Evolutionary conservation across 352 stramenopile genomes (phyloP).

Genomic region (Phytophthora tubulina): DNA sequence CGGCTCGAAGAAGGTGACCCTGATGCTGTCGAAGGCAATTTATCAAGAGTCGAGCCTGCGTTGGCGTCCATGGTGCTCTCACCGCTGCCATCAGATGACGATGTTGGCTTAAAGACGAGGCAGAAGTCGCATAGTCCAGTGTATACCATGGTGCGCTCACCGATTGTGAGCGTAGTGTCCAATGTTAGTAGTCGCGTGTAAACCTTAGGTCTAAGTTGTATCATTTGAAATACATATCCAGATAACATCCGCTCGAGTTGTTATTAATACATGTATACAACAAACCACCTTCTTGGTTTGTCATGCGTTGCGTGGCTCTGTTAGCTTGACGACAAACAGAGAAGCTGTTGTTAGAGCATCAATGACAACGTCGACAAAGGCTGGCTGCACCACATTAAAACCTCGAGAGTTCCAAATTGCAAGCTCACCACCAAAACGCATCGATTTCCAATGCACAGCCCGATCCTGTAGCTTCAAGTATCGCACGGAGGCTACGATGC

Average conservation of each 20-base stretch:
- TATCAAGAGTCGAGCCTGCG: conserved; percentile 14
- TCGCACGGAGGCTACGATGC: background rate
- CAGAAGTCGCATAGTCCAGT: conserved; percentile 25
- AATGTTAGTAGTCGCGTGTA: conserved; percentile 30
- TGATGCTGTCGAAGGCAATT: conserved; percentile 21
- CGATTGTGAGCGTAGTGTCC: conserved; percentile 12
- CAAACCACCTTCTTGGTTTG: too few species aligned
- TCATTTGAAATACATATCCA: too few species aligned
- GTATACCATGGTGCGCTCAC: conserved; percentile 40
- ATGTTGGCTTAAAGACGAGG: conserved; percentile 16
- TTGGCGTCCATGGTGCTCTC: conserved; percentile 31
- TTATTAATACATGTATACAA: too few species aligned
- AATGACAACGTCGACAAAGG: too few species aligned
- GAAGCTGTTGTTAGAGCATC: too few species aligned
- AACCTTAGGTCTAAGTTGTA: background rate
- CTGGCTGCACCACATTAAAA: too few species aligned
- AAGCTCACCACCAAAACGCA: too few species aligned
- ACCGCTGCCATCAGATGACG: conserved; percentile 15
- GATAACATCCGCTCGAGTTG: too few species aligned
- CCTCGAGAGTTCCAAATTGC: too few species aligned
- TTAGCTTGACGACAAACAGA: too few species aligned
- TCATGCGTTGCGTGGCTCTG: too few species aligned
- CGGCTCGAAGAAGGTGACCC: conserved; percentile 31
- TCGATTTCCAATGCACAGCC: too few species aligned
- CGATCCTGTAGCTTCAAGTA: background rate